A percentile compares a stretch with the other conserved stretches of the same genome.
Evolutionary conservation across 2,329 filamentous ascomycete genomes (phyloP).

Genomic region (Talaromyces piceae): DNA sequence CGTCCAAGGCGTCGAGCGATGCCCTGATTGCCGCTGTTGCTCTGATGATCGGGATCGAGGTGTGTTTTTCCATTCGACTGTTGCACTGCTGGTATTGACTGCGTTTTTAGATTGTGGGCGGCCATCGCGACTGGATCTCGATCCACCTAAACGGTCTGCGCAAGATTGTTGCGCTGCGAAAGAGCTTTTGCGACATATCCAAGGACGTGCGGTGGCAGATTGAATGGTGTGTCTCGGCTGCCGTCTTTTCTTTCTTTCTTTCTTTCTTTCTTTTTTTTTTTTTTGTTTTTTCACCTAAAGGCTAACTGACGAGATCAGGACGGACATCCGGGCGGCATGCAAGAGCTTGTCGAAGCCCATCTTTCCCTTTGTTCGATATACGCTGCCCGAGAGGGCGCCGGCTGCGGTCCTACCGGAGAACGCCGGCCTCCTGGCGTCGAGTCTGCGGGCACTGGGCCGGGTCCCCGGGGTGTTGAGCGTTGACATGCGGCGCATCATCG

Average conservation of each 20-base stretch:
- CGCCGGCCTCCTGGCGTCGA: constrained; percentile 23
- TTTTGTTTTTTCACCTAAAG: too few relatives aligned
- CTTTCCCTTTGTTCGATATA: constrained; percentile 30
- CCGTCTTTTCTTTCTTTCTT: too few relatives aligned
- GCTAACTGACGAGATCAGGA: constrained; percentile 20
- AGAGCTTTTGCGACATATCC: constrained; percentile 31
- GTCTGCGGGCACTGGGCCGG: constrained; percentile 23
- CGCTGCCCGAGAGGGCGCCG: constrained; percentile 22
- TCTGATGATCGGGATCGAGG: constrained; percentile 33
- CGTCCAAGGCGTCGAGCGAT: constrained; percentile 32
- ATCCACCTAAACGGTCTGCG: constrained; percentile 33
- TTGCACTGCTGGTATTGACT: neutral
- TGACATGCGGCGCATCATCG: constrained; percentile 24
- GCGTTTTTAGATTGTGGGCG: constrained; percentile 27
- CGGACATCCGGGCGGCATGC: constrained; percentile 33
- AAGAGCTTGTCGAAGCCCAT: constrained; percentile 32
- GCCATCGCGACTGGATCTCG: constrained; percentile 32
- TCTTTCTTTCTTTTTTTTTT: too few relatives aligned
- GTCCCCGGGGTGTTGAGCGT: constrained; percentile 29
- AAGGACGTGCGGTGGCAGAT: constrained; percentile 32
- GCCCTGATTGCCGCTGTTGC: constrained; percentile 33
- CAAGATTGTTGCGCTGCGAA: constrained; percentile 32
- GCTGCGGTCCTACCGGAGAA: constrained; percentile 15
- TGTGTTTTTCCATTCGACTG: constrained; percentile 15
- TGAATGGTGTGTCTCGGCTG: constrained; percentile 26